Evolutionary conservation across 192 early-diverging fungal genomes (phyloP), one percentile per base, ranked within the genome.

Genomic region (Coemansia sp.): DNA sequence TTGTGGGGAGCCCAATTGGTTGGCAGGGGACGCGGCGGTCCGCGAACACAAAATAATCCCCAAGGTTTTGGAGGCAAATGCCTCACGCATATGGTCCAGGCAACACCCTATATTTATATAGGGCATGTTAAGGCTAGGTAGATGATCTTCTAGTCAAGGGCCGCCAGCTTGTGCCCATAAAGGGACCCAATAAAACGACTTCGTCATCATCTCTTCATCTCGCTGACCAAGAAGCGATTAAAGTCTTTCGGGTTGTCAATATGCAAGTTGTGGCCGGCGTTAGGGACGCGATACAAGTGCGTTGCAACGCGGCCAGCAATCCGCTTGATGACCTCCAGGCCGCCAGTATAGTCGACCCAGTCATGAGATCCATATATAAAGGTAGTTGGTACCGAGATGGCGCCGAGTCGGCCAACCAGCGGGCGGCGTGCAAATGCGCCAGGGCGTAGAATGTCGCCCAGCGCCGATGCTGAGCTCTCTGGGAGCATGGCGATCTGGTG

Each of bases 261-360:
- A 53, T 93, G 92, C 74, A 96, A 72, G 55, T 96, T 93, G 79
- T 96, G 93, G 21, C 93, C 94, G 26, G 87, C 87, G 57, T 79
- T 59, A 1, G 81, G 74, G 11, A 91, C 76, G 37, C 65, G 82
- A 63, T 46, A 83, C 69, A 36, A 86, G 43, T 50, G 69, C 69
- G 62, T 61, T 26, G 78, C 70, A 5, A 62, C 35, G 50, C 79
- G 83, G 5, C 88, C 88, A 0, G 66, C 77, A 78, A 88, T 91
- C 2, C 71, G 71, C 16, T 76, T 74, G n/a, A 71, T 82, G 18
- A 85, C 90, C 43, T 85, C 72, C 39, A 89, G 76, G 45, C 88
- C 93, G 21, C 88, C 85, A 18, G 78, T 74, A 71, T 87, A 88
- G 66, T 96, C 92, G 91, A 96, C 94, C 95, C 95, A 96, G 83